Percentiles rank a stretch among this genome's conserved stretches.
Conservation (phyloP, 1,139 yeast species). For the Candida glucosophila region DNA sequence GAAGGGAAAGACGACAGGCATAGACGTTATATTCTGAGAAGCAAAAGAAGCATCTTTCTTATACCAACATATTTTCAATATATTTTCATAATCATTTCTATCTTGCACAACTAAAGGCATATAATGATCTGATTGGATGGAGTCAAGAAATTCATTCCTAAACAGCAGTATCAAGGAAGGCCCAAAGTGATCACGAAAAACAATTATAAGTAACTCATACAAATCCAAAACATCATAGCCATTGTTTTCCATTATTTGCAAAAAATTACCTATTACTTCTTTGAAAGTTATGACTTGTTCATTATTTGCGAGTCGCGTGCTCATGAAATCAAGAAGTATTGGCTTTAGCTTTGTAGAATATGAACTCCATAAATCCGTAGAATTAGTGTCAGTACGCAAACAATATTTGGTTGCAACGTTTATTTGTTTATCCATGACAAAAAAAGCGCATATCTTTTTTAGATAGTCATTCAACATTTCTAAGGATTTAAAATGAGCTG, state of each 20-base stretch:
- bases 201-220: conserved; percentile 50
- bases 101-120: conserved; percentile 75
- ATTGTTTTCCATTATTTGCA: conserved; percentile 70
- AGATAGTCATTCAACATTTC: conserved; percentile 52
- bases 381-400: conserved; percentile 44
- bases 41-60: conserved; percentile 41
- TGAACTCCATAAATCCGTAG: conserved; percentile 76
- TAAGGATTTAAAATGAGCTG: no score
- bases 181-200: conserved; percentile 56
- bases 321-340: conserved; percentile 31
- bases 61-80: conserved; percentile 65
- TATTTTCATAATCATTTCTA: conserved; percentile 50
- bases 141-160: conserved; percentile 48
- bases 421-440: conserved; percentile 65
- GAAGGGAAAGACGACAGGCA: conserved; percentile 80
- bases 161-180: conserved; percentile 49
- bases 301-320: conserved; percentile 19
- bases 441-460: conserved; percentile 64
- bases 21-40: conserved; percentile 21
- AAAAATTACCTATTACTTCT: conserved; percentile 59
- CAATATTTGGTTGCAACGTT: conserved; percentile 48
- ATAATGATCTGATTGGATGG: conserved; percentile 74
- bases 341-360: conserved; percentile 54
- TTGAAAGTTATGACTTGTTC: conserved; percentile 34
- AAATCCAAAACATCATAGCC: conserved; percentile 54